Evolutionary conservation across 768 basidiomycete genomes (phyloP).

Genomic region (Lepiota venenata): DNA sequence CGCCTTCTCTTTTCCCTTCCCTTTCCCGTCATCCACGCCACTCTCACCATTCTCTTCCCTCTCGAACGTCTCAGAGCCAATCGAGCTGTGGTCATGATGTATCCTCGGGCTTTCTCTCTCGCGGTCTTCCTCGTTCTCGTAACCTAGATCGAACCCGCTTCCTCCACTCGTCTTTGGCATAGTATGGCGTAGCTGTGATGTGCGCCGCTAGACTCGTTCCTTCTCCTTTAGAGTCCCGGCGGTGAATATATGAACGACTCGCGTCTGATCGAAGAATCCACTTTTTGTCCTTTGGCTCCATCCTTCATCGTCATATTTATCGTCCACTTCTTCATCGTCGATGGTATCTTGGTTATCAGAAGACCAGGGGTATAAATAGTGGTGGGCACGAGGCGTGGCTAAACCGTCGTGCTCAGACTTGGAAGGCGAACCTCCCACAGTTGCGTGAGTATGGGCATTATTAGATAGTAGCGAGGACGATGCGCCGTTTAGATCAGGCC

Average conservation of each 20-base stretch:
- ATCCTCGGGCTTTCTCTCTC: background rate
- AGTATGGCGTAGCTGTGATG: background rate
- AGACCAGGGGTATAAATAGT: slow-evolving; percentile 3
- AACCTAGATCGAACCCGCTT: slow-evolving; percentile 12
- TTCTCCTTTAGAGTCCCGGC: slow-evolving; percentile 2
- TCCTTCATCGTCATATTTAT: slow-evolving; percentile 8
- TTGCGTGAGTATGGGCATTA: background rate
- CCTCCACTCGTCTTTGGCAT: background rate
- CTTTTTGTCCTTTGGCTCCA: slow-evolving; percentile 15
- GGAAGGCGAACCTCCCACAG: slow-evolving; percentile 3
- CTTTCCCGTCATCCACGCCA: slow-evolving; percentile 7
- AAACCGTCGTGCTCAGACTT: background rate
- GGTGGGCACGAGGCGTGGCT: slow-evolving; percentile 2
- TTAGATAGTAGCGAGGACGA: background rate
- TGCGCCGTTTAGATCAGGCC: background rate
- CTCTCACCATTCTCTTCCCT: slow-evolving; percentile 8
- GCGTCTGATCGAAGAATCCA: slow-evolving; percentile 16
- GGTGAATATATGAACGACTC: slow-evolving; percentile 21
- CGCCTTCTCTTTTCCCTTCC: slow-evolving; percentile 5
- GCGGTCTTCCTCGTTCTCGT: slow-evolving; percentile 6
- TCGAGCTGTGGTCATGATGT: no score
- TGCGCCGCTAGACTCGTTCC: background rate
- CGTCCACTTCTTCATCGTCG: slow-evolving; percentile 4
- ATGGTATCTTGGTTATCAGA: slow-evolving; percentile 5
- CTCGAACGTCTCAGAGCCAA: background rate